Evolutionary conservation across 768 basidiomycete genomes (phyloP).

Genomic region (Russula brevipes): DNA sequence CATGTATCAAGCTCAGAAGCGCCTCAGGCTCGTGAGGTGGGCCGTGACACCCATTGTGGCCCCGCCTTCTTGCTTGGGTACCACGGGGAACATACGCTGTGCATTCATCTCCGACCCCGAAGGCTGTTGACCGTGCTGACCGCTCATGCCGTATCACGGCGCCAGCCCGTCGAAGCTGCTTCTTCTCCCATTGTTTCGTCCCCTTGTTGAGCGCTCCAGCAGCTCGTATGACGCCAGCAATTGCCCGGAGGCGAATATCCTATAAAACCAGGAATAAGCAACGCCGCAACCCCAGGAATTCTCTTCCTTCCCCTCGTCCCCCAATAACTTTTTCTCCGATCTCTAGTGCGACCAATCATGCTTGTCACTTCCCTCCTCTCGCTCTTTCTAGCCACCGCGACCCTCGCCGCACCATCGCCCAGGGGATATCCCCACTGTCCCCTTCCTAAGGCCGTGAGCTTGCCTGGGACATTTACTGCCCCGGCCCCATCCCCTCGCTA

Average conservation of each 20-base stretch:
- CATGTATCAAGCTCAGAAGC: no score
- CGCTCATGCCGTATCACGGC: no score
- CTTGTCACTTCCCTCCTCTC: background rate
- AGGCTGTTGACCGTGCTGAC: no score
- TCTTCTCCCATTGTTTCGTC: background rate
- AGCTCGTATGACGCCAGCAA: background rate
- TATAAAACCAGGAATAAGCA: background rate
- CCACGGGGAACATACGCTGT: no score
- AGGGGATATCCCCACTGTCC: background rate
- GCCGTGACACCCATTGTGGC: no score
- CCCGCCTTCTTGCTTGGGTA: no score
- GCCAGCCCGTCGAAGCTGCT: no score
- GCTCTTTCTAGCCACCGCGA: background rate
- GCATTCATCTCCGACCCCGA: no score
- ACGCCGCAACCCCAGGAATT: no score
- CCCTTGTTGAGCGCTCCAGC: background rate
- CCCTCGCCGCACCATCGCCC: conserved; percentile 1
- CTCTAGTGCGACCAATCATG: background rate
- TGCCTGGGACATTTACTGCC: background rate
- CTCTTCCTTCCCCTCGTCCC: background rate
- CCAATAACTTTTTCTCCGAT: no score
- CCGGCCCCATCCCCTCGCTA: background rate
- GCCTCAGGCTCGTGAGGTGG: no score
- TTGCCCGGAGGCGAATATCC: background rate
- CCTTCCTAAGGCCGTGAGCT: background rate